Percentiles rank a stretch among this genome's conserved stretches.
Evolutionary conservation across 2,329 filamentous ascomycete species (phyloP).

Genomic region (Penicillium sclerotiorum): DNA sequence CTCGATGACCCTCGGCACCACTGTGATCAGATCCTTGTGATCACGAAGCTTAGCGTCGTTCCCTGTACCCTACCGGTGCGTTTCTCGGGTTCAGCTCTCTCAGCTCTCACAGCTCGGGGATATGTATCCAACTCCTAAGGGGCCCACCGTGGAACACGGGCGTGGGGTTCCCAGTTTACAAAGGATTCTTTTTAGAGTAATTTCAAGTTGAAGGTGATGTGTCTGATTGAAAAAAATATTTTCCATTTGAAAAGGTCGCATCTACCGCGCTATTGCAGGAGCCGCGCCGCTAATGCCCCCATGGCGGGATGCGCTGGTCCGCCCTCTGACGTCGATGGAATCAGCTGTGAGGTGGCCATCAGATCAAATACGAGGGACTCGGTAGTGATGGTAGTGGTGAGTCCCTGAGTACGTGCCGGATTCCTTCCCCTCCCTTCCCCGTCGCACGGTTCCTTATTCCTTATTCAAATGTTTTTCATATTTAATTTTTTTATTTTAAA

Average conservation of each 20-base stretch:
- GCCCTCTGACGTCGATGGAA: conserved; percentile 35
- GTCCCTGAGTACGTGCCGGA: too few species aligned
- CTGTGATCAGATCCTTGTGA: conserved; percentile 16
- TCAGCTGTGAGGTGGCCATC: too few species aligned
- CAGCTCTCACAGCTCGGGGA: too few species aligned
- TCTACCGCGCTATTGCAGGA: conserved; percentile 29
- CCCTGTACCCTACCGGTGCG: too few species aligned
- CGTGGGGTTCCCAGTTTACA: too few species aligned
- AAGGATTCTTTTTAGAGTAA: not conserved
- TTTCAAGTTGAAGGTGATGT: conserved; percentile 23
- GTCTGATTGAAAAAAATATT: conserved; percentile 23
- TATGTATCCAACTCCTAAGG: too few species aligned
- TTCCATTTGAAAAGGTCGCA: conserved; percentile 11
- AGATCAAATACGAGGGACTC: conserved; percentile 19
- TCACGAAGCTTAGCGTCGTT: conserved; percentile 23
- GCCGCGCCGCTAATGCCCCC: conserved; percentile 27
- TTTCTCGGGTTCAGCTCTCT: too few species aligned
- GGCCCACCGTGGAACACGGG: too few species aligned
- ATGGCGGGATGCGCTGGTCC: conserved; percentile 24
- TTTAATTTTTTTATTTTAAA: not conserved
- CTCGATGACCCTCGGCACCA: conserved; percentile 18
- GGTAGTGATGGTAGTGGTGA: too few species aligned
- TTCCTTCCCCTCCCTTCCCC: conserved; percentile 4
- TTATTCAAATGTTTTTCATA: not conserved
- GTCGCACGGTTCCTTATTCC: conserved; percentile 3